Evolutionary conservation across 495 filamentous ascomycete species (phyloP), one percentile per base, ranked within the genome.

Genomic region (Evernia prunastri): DNA sequence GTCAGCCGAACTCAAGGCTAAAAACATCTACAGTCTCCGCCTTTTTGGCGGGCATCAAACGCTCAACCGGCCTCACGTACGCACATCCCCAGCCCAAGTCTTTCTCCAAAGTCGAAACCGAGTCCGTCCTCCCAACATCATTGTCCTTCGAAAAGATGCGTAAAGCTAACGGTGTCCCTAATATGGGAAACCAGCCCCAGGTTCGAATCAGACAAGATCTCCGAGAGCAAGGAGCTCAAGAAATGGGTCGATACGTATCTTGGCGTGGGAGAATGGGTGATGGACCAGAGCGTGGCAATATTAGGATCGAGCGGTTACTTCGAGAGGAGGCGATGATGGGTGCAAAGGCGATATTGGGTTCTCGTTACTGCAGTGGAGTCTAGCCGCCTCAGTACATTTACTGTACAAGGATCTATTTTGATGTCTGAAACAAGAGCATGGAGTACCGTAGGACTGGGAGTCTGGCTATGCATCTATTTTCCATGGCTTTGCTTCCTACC

Each of bases 41-140:
- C 63, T 92, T 97, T 72, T 89, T 98, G 53, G 94, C 94, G 25
- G 94, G 94, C 69, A 89, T 98, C 79, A 91, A 94, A 76, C 90
- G 94, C 56, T 96, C 91, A 61, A 97, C 94, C 45, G 94, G 94
- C 72, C 82, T 98, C 73, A 96, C 94, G 94, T 98, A 93, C 59
- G 70, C 71, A 13, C 45, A 62, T 57, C 65, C 62, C 61, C 62
- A 66, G n/a, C 63, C 61, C 42, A 56, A 37, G 20, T 37, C 57
- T 35, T 61, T 51, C 59, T 20, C 37, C 42, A 37, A 56, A 56
- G 25, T 58, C 45, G 58, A 64, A 56, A 33, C 63, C 45, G 58
- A 64, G 63, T 56, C 56, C 68, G 40, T 66, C 37, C 33, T 61
- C 33, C 37, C 47, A 23, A 51, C 66, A 64, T 61, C 62, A 43